phyloP scores from a whole-genome alignment of 2,329 filamentous ascomycete species.

The Metarhizium brunneum region DNA sequence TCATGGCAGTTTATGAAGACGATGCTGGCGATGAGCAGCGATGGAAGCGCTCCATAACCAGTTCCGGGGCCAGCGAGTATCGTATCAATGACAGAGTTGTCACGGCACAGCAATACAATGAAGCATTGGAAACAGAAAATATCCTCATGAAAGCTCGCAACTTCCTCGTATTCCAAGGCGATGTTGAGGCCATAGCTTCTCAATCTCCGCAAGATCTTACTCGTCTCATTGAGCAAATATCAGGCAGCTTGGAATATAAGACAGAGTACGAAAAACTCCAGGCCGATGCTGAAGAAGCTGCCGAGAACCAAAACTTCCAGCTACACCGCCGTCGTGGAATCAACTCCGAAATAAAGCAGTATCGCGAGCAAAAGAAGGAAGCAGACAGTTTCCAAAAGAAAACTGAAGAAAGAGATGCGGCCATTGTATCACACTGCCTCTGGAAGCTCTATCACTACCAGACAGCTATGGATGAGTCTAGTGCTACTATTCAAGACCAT shows the following conservation, averaged over 20 bases:
- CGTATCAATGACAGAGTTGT: conserved; percentile 91
- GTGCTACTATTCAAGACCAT: conserved; percentile 80
- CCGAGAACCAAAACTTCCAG: conserved; percentile 81
- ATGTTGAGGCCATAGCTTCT: conserved; percentile 92
- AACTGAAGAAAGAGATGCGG: conserved; percentile 80
- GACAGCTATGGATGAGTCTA: conserved; percentile 84
- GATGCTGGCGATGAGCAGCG: conserved; percentile 90
- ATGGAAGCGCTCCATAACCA: conserved; percentile 94
- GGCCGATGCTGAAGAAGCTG: conserved; percentile 72
- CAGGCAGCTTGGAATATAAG: conserved; percentile 90
- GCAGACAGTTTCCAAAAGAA: conserved; percentile 90
- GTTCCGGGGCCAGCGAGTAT: conserved; percentile 82
- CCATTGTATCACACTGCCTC: conserved; percentile 84
- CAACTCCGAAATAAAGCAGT: conserved; percentile 96
- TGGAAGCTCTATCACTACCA: conserved; percentile 98
- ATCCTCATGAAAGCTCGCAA: conserved; percentile 97
- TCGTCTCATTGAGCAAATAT: conserved; percentile 92
- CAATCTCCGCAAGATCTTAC: conserved; percentile 93
- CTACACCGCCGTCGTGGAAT: conserved; percentile 85
- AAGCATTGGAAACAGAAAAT: conserved; percentile 83
- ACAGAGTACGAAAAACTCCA: conserved; percentile 89
- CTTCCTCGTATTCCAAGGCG: conserved; percentile 96
- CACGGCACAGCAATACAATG: conserved; percentile 86
- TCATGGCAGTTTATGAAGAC: conserved; percentile 98
- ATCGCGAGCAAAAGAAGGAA: conserved; percentile 92